phyloP scores from a whole-genome alignment of 2,329 filamentous ascomycete genomes.

The Nemania serpens region DNA sequence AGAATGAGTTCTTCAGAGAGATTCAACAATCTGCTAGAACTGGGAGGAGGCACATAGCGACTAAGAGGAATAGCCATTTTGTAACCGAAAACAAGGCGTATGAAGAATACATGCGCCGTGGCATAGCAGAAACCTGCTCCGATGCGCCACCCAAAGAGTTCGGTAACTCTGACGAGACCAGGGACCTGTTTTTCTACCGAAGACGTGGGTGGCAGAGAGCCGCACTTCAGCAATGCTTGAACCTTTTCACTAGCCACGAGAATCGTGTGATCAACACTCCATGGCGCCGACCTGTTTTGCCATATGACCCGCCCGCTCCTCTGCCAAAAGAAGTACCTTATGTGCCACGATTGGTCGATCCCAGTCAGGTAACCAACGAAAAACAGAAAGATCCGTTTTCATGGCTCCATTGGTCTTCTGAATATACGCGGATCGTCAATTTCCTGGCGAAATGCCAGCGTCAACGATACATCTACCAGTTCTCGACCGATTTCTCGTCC shows the following conservation, averaged over 20 bases:
- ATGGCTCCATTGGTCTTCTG: slow-evolving; percentile 39
- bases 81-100: slow-evolving; percentile 44
- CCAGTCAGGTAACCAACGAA: slow-evolving; percentile 12
- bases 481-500: slow-evolving; percentile 31
- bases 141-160: slow-evolving; percentile 7
- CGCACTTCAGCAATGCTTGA: slow-evolving; percentile 50
- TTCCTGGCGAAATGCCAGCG: slow-evolving; percentile 34
- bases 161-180: neutral
- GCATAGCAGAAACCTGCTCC: neutral
- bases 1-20: slow-evolving; percentile 21
- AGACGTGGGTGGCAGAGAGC: slow-evolving; percentile 52
- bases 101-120: slow-evolving; percentile 39
- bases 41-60: neutral
- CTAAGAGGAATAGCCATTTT: slow-evolving; percentile 17
- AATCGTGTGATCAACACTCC: slow-evolving; percentile 44
- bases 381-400: slow-evolving; percentile 39
- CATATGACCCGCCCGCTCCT: slow-evolving; percentile 35
- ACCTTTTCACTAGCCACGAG: slow-evolving; percentile 45
- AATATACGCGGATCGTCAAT: slow-evolving; percentile 33
- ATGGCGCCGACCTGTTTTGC: slow-evolving; percentile 46
- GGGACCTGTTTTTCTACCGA: slow-evolving; percentile 22
- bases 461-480: slow-evolving; percentile 28
- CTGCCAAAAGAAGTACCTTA: slow-evolving; percentile 35
- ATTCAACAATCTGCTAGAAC: neutral
- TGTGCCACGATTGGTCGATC: slow-evolving; percentile 28